These are phyloP conservation scores for Turnera subulata DNA, from an alignment of 345 rosid species.

Conservation along the genomic window DNA sequence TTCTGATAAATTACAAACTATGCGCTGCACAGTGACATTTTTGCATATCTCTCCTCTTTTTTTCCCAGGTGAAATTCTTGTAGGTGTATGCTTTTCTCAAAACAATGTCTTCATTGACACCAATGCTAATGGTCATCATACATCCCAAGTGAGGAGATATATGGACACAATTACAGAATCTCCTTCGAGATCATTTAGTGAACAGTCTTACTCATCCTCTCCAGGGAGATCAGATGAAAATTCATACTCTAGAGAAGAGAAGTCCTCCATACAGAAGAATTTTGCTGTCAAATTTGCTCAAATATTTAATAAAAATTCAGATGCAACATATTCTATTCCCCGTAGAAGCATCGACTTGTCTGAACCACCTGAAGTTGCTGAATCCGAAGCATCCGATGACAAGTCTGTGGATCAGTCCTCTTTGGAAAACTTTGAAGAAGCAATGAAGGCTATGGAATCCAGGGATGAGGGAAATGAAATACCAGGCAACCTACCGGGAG, in stretches of 20 bases:
- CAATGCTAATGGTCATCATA: constrained; percentile 25
- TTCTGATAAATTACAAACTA: too few species aligned
- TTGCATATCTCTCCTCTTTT: too few species aligned
- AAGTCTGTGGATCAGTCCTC: constrained; percentile 49
- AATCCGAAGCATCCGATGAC: constrained; percentile 34
- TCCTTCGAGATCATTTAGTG: constrained; percentile 30
- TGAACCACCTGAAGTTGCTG: constrained; percentile 46
- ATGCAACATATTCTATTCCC: constrained; percentile 23
- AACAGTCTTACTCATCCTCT: constrained; percentile 38
- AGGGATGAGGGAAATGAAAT: constrained; percentile 59
- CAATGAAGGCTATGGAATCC: constrained; percentile 55
- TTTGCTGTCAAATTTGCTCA: constrained; percentile 74
- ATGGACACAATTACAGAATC: constrained; percentile 35
- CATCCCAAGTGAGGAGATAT: constrained; percentile 30
- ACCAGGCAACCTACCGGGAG: constrained; percentile 80
- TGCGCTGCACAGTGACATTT: too few species aligned
- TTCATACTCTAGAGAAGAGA: constrained; percentile 47
- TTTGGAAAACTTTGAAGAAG: constrained; percentile 55
- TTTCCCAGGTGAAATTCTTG: constrained; percentile 72
- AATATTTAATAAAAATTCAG: constrained; percentile 64
- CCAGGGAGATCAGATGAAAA: constrained; percentile 52
- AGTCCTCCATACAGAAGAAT: constrained; percentile 39
- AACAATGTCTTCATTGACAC: constrained; percentile 42
- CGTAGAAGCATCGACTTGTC: constrained; percentile 39
- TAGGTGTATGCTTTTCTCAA: constrained; percentile 59